phyloP scores from a whole-genome alignment of 139 green algal species.

The Tetratostichococcus sp. region DNA sequence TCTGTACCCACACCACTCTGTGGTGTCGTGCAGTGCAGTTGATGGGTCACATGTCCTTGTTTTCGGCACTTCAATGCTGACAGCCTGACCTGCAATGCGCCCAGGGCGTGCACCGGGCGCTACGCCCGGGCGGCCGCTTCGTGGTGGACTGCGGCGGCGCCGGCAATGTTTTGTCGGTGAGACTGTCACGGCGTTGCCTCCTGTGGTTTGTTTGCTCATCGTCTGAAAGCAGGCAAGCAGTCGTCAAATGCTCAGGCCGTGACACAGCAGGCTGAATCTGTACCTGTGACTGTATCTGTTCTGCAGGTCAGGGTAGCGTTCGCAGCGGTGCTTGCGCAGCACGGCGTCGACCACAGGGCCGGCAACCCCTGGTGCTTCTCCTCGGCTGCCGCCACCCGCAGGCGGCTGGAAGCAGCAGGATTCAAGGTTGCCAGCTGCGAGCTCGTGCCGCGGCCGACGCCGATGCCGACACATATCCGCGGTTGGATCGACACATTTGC shows the following conservation, averaged over 20 bases:
- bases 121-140: conserved; percentile 12
- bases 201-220: no score
- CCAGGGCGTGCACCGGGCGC: not conserved
- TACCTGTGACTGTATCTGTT: no score
- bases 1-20: no score
- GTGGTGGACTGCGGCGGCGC: conserved; percentile 13
- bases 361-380: not conserved
- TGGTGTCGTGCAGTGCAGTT: no score
- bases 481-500: not conserved
- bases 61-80: no score
- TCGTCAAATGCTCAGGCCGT: no score
- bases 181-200: not conserved
- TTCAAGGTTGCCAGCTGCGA: not conserved
- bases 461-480: not conserved
- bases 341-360: not conserved
- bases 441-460: not conserved
- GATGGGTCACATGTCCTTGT: no score
- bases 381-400: not conserved
- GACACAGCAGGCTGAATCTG: no score
- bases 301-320: not conserved
- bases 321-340: not conserved
- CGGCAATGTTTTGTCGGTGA: conserved; percentile 4
- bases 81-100: not conserved
- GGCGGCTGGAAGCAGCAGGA: not conserved
- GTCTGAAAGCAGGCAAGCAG: no score